Conservation (phyloP, 2,329 filamentous ascomycete species). For the Pseudogymnoascus sp. region DNA sequence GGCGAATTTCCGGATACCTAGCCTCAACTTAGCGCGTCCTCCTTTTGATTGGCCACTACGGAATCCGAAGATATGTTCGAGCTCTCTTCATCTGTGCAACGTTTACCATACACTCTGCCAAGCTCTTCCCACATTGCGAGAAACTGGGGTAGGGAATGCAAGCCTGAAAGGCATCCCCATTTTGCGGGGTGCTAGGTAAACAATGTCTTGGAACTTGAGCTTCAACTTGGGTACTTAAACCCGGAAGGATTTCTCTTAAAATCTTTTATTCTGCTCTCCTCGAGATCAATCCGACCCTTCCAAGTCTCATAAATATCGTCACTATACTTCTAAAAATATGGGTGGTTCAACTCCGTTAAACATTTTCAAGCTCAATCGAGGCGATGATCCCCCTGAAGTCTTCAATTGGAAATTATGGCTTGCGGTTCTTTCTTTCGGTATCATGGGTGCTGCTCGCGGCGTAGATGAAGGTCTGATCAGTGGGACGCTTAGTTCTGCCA, state of each 20-base stretch:
- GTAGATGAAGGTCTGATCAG: constrained; percentile 23
- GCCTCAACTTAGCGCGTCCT: background rate
- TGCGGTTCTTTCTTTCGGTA: constrained; percentile 21
- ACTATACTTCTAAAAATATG: background rate
- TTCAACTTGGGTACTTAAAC: background rate
- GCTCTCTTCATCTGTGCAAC: background rate
- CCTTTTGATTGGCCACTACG: background rate
- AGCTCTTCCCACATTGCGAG: background rate
- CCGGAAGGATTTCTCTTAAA: background rate
- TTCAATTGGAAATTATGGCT: constrained; percentile 28
- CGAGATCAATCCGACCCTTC: background rate
- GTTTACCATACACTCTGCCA: background rate
- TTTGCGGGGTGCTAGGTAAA: background rate
- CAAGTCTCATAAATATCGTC: background rate
- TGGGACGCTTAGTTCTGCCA: constrained; percentile 26
- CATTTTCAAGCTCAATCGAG: constrained; percentile 25
- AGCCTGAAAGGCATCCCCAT: background rate
- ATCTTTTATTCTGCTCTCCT: background rate
- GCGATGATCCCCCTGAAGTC: constrained; percentile 26
- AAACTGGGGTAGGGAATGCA: background rate
- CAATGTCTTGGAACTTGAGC: background rate
- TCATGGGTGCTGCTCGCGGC: constrained; percentile 22
- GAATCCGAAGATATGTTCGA: background rate
- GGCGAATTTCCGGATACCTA: background rate
- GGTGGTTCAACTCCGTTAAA: background rate